Evolutionary conservation across 2,329 filamentous ascomycete species (phyloP).

Genomic region (Paraconiothyrium brasiliense): DNA sequence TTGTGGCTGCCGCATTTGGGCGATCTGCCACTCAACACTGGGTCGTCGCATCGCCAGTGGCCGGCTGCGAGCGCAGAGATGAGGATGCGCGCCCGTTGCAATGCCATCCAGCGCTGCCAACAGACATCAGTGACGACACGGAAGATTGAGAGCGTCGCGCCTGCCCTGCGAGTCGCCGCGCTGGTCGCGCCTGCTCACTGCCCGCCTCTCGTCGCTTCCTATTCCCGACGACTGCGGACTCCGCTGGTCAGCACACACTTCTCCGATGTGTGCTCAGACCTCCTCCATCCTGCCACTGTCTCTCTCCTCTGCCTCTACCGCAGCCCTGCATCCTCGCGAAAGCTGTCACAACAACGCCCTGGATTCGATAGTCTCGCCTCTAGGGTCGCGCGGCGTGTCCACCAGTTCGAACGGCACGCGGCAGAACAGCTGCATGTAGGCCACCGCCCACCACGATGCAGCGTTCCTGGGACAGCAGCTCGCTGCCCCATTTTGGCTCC

Average conservation of each 20-base stretch:
- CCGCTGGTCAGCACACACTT: conserved; percentile 7
- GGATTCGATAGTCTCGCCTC: neutral
- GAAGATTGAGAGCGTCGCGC: neutral
- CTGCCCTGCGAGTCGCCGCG: neutral
- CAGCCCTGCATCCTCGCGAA: neutral
- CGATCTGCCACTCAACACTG: conserved; percentile 4
- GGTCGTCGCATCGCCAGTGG: conserved; percentile 1
- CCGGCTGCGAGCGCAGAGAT: conserved; percentile 7
- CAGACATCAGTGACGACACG: neutral
- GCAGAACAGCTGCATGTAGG: neutral
- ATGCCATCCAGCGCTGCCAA: neutral
- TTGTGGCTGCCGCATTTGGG: neutral
- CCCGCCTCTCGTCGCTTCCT: conserved; percentile 1
- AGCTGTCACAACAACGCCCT: neutral
- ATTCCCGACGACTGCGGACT: conserved; percentile 11
- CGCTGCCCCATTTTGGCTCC: conserved; percentile 8
- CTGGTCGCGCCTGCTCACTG: conserved; percentile 9
- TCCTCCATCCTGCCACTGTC: neutral
- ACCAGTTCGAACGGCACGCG: neutral
- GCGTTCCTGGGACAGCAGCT: neutral
- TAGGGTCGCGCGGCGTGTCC: neutral
- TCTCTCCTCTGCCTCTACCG: neutral
- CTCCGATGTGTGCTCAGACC: conserved; percentile 11
- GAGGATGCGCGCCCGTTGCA: conserved; percentile 11
- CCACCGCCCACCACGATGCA: neutral